These are phyloP conservation scores for Penicillium macrosclerotiorum DNA, from an alignment of 495 filamentous ascomycete species.

Conservation along the genomic window DNA sequence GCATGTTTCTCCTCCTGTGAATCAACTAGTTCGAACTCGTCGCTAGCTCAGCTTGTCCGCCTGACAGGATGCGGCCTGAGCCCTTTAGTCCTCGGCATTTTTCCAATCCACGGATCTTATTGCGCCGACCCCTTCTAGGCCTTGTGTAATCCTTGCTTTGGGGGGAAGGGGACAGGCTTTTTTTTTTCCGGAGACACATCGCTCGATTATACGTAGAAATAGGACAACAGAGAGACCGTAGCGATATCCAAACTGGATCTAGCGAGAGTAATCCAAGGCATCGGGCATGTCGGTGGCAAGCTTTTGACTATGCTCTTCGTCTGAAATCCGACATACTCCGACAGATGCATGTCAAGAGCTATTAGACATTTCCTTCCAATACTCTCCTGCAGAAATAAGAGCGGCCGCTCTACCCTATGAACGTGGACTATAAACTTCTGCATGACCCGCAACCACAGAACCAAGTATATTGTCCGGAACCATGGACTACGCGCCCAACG, in stretches of 20 bases:
- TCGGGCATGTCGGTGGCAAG: too few relatives aligned
- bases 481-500: too few relatives aligned
- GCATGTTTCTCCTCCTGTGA: constrained; percentile 8
- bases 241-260: too few relatives aligned
- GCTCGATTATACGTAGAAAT: too few relatives aligned
- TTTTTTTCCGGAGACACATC: constrained; percentile 13
- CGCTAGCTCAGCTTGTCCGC: constrained; percentile 11
- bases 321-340: constrained; percentile 24
- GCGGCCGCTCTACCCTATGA: too few relatives aligned
- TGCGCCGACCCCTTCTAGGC: constrained; percentile 8
- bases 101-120: constrained; percentile 7
- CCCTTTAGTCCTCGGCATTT: constrained; percentile 6
- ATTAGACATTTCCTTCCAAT: too few relatives aligned
- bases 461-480: neutral
- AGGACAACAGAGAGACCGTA: too few relatives aligned
- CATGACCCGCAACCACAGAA: neutral
- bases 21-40: constrained; percentile 14
- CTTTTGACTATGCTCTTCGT: too few relatives aligned
- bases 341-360: too few relatives aligned
- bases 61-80: constrained; percentile 26
- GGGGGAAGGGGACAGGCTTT: too few relatives aligned
- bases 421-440: too few relatives aligned
- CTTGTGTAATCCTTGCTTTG: too few relatives aligned
- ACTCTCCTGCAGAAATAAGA: constrained; percentile 6
- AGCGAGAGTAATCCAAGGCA: neutral